Evolutionary conservation across 176 grass and related monocot genomes (phyloP).

Genomic region (Melocanna baccifera): DNA sequence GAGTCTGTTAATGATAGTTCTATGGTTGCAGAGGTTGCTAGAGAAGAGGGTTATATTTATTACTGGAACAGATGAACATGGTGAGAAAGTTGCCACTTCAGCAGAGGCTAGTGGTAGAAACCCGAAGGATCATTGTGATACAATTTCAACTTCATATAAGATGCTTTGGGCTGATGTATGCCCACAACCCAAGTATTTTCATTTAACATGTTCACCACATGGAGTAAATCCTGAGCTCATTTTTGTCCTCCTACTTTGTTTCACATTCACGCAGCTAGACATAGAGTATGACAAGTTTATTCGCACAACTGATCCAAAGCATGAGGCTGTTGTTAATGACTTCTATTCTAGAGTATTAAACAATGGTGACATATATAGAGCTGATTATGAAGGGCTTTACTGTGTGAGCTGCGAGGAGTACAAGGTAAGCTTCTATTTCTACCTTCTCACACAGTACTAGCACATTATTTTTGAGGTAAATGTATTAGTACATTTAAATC

Average conservation of each 20-base stretch:
- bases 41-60: constrained; percentile 89
- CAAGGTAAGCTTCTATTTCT: constrained; percentile 60
- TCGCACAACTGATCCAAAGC: constrained; percentile 77
- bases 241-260: constrained; percentile 36
- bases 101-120: constrained; percentile 70
- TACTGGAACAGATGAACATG: constrained; percentile 95
- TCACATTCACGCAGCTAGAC: constrained; percentile 59
- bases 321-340: constrained; percentile 81
- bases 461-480: neutral
- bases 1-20: constrained; percentile 1
- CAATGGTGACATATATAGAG: constrained; percentile 87
- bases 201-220: constrained; percentile 4
- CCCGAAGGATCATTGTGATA: constrained; percentile 79
- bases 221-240: constrained; percentile 12
- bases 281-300: constrained; percentile 90
- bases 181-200: constrained; percentile 10
- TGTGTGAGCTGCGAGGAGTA: constrained; percentile 95
- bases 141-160: constrained; percentile 71
- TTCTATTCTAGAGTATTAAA: constrained; percentile 88
- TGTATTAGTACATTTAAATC: neutral
- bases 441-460: neutral
- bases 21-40: constrained; percentile 65
- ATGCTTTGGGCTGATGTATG: constrained; percentile 75
- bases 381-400: constrained; percentile 93
- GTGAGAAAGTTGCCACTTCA: constrained; percentile 84